Percentiles rank a stretch among this genome's conserved stretches.
phyloP scores from a whole-genome alignment of 2,329 filamentous ascomycete species.

The Trichocomaceae sp. region DNA sequence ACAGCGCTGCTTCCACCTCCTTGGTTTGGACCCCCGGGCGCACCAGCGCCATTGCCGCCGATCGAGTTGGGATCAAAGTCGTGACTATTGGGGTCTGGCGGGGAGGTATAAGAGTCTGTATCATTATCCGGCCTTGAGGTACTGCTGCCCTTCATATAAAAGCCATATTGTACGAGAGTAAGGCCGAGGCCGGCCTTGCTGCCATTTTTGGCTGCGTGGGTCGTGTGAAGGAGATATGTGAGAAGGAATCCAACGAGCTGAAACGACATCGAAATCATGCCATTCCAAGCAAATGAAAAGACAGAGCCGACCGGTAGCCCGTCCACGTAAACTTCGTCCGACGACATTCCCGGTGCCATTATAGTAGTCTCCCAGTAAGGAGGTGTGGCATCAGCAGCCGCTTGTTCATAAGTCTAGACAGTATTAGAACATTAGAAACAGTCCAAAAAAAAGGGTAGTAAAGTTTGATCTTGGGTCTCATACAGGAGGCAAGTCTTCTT shows the following conservation, averaged over 20 bases:
- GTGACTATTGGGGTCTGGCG: slow-evolving; percentile 83
- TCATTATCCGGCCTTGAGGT: slow-evolving; percentile 36
- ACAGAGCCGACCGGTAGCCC: slow-evolving; percentile 84
- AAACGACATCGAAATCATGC: slow-evolving; percentile 97
- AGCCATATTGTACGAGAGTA: slow-evolving; percentile 92
- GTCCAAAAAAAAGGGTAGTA: neutral
- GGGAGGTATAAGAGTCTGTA: slow-evolving; percentile 49
- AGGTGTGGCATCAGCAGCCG: slow-evolving; percentile 87
- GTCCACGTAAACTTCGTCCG: slow-evolving; percentile 94
- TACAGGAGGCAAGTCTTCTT: slow-evolving; percentile 91
- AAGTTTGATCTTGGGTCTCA: slow-evolving; percentile 32
- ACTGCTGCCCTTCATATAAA: slow-evolving; percentile 73
- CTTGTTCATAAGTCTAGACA: slow-evolving; percentile 88
- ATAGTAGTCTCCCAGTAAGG: slow-evolving; percentile 99
- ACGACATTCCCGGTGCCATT: slow-evolving; percentile 81
- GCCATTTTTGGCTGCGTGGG: slow-evolving; percentile 95
- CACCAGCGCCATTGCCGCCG: slow-evolving; percentile 33
- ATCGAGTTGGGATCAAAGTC: slow-evolving; percentile 73
- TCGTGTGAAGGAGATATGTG: slow-evolving; percentile 95
- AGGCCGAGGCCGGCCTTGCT: slow-evolving; percentile 90
- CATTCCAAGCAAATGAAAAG: slow-evolving; percentile 70
- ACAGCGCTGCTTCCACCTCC: slow-evolving; percentile 34
- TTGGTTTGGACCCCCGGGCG: slow-evolving; percentile 17
- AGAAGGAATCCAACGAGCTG: slow-evolving; percentile 95
- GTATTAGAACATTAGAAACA: slow-evolving; percentile 33